Conservation (phyloP, 2,329 filamentous ascomycete genomes). For the Neobulgaria alba region DNA sequence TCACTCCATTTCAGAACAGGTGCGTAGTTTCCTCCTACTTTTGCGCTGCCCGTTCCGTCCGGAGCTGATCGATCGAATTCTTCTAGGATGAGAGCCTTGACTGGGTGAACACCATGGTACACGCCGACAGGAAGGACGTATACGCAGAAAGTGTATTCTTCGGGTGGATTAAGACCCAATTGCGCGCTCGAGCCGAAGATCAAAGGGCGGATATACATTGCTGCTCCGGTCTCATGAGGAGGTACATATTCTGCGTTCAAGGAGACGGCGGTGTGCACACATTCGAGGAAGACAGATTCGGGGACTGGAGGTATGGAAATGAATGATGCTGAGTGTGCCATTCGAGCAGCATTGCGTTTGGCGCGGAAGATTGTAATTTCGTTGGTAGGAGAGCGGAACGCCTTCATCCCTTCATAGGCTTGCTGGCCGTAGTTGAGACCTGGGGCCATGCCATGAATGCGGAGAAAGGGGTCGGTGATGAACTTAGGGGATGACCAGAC, state of each 20-base stretch:
- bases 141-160: conserved; percentile 87
- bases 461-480: conserved; percentile 74
- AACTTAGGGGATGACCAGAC: conserved; percentile 74
- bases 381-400: conserved; percentile 70
- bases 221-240: conserved; percentile 78
- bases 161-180: conserved; percentile 75
- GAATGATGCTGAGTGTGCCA: conserved; percentile 77
- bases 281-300: conserved; percentile 63
- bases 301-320: conserved; percentile 79
- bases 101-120: conserved; percentile 83
- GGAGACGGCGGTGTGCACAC: conserved; percentile 71
- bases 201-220: conserved; percentile 86
- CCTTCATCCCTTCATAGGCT: conserved; percentile 97
- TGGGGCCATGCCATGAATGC: conserved; percentile 90
- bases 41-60: conserved; percentile 81
- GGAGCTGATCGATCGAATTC: conserved; percentile 93
- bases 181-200: conserved; percentile 84
- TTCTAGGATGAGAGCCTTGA: conserved; percentile 82
- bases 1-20: conserved; percentile 85
- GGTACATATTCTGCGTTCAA: conserved; percentile 89
- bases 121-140: conserved; percentile 89
- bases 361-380: conserved; percentile 83
- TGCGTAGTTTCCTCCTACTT: conserved; percentile 93
- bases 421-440: conserved; percentile 96
- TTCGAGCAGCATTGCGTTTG: conserved; percentile 70